Percentiles rank a stretch among this genome's conserved stretches.
Conservation (phyloP, 1,284 basidiomycete species). For the Ceratobasidium sp. region DNA sequence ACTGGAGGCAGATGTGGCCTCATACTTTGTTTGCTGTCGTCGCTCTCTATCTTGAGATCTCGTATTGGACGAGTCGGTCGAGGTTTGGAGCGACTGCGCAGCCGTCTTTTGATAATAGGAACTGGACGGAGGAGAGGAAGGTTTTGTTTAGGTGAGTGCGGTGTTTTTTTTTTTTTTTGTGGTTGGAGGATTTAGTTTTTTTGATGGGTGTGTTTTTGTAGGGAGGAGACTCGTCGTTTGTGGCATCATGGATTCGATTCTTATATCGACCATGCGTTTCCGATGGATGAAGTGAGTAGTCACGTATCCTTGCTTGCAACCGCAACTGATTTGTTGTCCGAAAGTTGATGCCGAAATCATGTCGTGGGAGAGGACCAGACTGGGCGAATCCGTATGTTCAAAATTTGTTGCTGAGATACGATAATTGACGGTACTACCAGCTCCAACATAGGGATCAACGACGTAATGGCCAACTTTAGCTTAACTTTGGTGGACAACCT, state of each 20-base stretch:
- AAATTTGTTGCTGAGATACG: background rate
- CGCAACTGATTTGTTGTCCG: conserved; percentile 56
- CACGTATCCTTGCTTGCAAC: conserved; percentile 12
- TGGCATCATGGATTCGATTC: conserved; percentile 87
- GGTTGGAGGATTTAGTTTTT: background rate
- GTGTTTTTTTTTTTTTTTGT: background rate
- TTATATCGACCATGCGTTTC: conserved; percentile 85
- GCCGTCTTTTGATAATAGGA: conserved; percentile 34
- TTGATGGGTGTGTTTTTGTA: conserved; percentile 53
- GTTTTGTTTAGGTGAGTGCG: conserved; percentile 47
- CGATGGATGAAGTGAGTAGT: conserved; percentile 78
- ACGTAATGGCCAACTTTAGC: conserved; percentile 89
- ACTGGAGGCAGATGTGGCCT: conserved; percentile 73
- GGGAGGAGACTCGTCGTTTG: conserved; percentile 76
- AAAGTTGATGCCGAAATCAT: conserved; percentile 88
- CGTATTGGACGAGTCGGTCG: conserved; percentile 53
- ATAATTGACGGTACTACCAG: conserved; percentile 46
- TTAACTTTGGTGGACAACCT: conserved; percentile 85
- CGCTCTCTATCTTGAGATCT: conserved; percentile 63
- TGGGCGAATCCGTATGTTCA: conserved; percentile 78
- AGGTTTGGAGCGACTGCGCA: conserved; percentile 29
- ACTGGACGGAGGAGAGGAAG: conserved; percentile 49
- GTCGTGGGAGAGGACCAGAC: conserved; percentile 83
- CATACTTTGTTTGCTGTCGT: conserved; percentile 66
- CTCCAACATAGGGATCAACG: conserved; percentile 77